Percentiles rank a stretch among this genome's conserved stretches.
Evolutionary conservation across 2,329 filamentous ascomycete species (phyloP).

Genomic region (Neofusicoccum sp.): DNA sequence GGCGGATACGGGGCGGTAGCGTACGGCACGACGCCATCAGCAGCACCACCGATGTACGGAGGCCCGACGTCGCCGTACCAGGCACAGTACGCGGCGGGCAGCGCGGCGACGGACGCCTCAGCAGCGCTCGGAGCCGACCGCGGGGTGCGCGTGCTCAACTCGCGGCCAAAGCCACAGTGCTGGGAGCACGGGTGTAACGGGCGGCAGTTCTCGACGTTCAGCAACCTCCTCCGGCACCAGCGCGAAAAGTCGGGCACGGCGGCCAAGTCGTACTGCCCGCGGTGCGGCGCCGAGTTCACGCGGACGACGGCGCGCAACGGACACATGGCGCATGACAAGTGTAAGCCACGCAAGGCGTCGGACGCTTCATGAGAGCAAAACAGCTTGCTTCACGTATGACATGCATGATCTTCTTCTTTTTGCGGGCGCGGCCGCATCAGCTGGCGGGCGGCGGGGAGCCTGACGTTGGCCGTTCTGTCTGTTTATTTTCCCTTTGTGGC

Average conservation of each 20-base stretch:
- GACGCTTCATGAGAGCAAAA: conserved; percentile 28
- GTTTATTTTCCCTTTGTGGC: neutral
- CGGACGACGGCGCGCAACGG: conserved; percentile 86
- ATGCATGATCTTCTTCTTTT: conserved; percentile 21
- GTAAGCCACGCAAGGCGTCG: conserved; percentile 69
- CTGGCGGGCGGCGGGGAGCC: conserved; percentile 9
- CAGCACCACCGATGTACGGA: conserved; percentile 39
- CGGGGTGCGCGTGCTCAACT: conserved; percentile 70
- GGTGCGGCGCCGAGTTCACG: conserved; percentile 92
- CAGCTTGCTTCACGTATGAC: conserved; percentile 11
- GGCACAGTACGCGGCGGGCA: conserved; percentile 31
- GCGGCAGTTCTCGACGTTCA: conserved; percentile 93
- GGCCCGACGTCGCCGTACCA: conserved; percentile 36
- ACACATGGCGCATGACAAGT: conserved; percentile 85
- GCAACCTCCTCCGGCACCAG: conserved; percentile 89
- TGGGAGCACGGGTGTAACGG: conserved; percentile 98
- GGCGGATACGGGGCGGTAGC: conserved; percentile 33
- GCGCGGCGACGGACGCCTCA: conserved; percentile 30
- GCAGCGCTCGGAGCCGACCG: conserved; percentile 25
- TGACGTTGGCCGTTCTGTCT: neutral
- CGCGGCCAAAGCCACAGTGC: conserved; percentile 89
- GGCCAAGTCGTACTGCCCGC: conserved; percentile 83
- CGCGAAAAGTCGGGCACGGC: conserved; percentile 92
- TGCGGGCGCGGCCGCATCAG: conserved; percentile 16
- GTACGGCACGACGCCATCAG: conserved; percentile 27